Evolutionary conservation across 2,329 filamentous ascomycete species (phyloP), one percentile per base, ranked within the genome.

Genomic region (Cordyceps fumosorosea): DNA sequence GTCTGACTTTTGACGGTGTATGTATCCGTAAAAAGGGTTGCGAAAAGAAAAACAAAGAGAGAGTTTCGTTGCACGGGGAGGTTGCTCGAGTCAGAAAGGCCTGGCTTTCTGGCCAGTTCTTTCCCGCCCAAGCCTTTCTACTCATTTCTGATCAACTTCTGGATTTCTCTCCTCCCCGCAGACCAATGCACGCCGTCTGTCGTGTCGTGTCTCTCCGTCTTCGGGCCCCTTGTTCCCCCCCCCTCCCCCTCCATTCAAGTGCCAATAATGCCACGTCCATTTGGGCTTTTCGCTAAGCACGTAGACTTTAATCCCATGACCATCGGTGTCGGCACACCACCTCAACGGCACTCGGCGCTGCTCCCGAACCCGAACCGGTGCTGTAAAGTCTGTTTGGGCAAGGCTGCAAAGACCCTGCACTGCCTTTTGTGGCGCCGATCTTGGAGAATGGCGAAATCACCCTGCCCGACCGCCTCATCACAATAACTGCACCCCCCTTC

Each of bases 401-500:
- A 40, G 37, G 14, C 37, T 40, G 14, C 12, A 44, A n/a, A 8
- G 42, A 12, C 14, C 18, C 18, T 56, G 45, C 40, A 60, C 53
- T 60, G 32, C 20, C 53, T 44, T 20, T 40, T 20, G 61, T 60
- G 56, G 55, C 61, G 61, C 56, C 55, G 56, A 60, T 59, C 56
- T 56, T 63, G 37, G 34, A 42, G 24, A 48, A 63, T 63, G 62
- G 56, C 62, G 62, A 63, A 63, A 63, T 63, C 42, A 11, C 57
- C 56, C 45, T 51, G 56, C 44, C 52, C 51, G 52, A 56, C 56
- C 56, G 45, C 62, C 62, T 63, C 62, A 60, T 63, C 32, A 20
- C 57, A 51, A 45, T 56, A 50, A 16, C 29, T 22, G 51, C 59
- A 56, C 59, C n/a, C 59, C 59, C 59, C 32, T 40, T 40, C 22